Conservation (phyloP, 495 filamentous ascomycete species). For the Xylaria longipes region DNA sequence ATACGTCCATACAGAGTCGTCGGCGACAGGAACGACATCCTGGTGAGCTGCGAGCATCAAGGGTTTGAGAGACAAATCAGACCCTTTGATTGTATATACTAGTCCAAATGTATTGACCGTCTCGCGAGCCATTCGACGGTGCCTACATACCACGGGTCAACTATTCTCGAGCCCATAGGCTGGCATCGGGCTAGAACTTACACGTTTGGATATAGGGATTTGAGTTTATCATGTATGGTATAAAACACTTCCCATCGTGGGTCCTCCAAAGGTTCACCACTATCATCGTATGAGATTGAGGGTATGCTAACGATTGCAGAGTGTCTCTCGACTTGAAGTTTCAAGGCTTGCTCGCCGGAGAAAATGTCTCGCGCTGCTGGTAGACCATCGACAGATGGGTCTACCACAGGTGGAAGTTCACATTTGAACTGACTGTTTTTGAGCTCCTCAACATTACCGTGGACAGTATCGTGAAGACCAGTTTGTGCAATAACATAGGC, state of each 20-base stretch:
- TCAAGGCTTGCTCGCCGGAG: conserved; percentile 37
- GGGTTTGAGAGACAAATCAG: conserved; percentile 59
- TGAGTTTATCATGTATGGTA: conserved; percentile 40
- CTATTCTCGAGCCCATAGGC: neutral
- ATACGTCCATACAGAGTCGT: conserved; percentile 64
- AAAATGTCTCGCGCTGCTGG: conserved; percentile 42
- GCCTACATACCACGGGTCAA: conserved; percentile 29
- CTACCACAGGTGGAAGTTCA: conserved; percentile 36
- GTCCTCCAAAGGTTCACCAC: conserved; percentile 44
- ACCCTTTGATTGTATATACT: conserved; percentile 65
- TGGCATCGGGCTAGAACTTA: conserved; percentile 26
- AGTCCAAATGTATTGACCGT: conserved; percentile 67
- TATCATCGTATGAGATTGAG: conserved; percentile 44
- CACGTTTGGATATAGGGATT: conserved; percentile 42
- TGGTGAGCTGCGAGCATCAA: conserved; percentile 69
- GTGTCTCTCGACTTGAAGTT: conserved; percentile 45
- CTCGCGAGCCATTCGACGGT: conserved; percentile 49
- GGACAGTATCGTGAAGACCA: conserved; percentile 22
- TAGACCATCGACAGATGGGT: conserved; percentile 42
- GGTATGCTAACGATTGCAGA: conserved; percentile 44
- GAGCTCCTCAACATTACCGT: conserved; percentile 18
- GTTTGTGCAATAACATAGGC: conserved; percentile 27
- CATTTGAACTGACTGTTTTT: conserved; percentile 32
- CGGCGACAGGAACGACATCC: conserved; percentile 69
- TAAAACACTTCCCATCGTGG: conserved; percentile 46